phyloP scores from a whole-genome alignment of 2,329 filamentous ascomycete genomes.

The Huntiella moniliformis region DNA sequence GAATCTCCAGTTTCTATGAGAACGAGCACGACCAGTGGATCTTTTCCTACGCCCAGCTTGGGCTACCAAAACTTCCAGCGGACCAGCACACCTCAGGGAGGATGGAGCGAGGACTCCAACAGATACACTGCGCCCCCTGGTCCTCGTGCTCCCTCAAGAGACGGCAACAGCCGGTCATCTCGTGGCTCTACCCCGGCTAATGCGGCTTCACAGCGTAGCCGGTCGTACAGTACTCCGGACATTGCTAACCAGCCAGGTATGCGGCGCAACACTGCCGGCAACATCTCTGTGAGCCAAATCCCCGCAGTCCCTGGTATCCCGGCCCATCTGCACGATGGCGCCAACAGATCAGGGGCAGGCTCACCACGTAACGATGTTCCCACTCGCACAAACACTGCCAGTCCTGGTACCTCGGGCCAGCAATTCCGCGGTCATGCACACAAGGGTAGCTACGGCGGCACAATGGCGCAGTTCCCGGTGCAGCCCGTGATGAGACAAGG shows the following conservation, averaged over 20 bases:
- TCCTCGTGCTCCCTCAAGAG: slow-evolving; percentile 61
- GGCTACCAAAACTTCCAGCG: slow-evolving; percentile 50
- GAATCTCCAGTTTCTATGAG: slow-evolving; percentile 64
- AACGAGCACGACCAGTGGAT: slow-evolving; percentile 55
- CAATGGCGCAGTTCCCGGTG: slow-evolving; percentile 35
- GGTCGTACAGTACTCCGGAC: slow-evolving; percentile 89
- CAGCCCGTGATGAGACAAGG: slow-evolving; percentile 35
- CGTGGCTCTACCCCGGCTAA: slow-evolving; percentile 47
- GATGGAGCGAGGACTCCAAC: slow-evolving; percentile 48
- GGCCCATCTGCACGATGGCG: slow-evolving; percentile 44
- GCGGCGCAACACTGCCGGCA: slow-evolving; percentile 27
- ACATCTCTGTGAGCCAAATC: slow-evolving; percentile 36
- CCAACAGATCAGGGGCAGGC: slow-evolving; percentile 63
- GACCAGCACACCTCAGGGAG: slow-evolving; percentile 46
- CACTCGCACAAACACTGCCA: slow-evolving; percentile 50
- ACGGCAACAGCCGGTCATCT: slow-evolving; percentile 36
- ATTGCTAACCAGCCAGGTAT: slow-evolving; percentile 51
- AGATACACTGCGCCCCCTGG: slow-evolving; percentile 80
- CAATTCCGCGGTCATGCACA: slow-evolving; percentile 27
- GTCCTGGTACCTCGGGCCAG: slow-evolving; percentile 47
- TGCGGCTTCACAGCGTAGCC: slow-evolving; percentile 58
- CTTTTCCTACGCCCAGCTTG: slow-evolving; percentile 35
- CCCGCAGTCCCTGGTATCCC: slow-evolving; percentile 63
- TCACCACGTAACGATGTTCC: slow-evolving; percentile 56
- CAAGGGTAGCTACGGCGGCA: slow-evolving; percentile 30